Conservation (phyloP, 345 rosid species). For the Trapa incisa region DNA sequence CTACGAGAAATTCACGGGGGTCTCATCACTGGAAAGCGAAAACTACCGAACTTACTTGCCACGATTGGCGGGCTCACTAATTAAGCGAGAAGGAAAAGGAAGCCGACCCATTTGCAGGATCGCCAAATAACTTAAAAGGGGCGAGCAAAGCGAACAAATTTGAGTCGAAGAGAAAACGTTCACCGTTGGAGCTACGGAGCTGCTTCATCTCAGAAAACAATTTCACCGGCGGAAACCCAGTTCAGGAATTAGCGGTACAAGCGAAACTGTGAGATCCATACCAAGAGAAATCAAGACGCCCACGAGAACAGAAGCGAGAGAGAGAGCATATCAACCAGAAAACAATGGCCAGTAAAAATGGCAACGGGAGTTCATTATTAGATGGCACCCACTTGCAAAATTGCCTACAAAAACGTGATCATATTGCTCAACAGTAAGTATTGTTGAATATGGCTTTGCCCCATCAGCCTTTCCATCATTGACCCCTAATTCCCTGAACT, state of each 20-base stretch:
- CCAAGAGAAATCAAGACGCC: not conserved
- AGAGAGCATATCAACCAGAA: not conserved
- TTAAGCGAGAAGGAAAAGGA: not conserved
- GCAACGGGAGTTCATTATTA: not conserved
- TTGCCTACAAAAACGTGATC: too few species aligned
- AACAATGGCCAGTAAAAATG: not conserved
- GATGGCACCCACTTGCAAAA: too few species aligned
- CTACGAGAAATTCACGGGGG: not conserved
- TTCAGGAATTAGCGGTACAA: not conserved
- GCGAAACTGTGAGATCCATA: not conserved
- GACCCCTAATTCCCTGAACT: too few species aligned
- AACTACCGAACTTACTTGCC: not conserved
- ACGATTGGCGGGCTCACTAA: not conserved
- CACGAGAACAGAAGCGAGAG: not conserved
- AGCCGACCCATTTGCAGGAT: not conserved
- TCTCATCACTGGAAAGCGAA: not conserved
- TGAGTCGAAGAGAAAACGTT: not conserved
- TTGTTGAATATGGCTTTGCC: too few species aligned
- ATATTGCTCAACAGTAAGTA: too few species aligned
- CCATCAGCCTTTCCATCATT: too few species aligned
- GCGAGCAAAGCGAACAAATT: not conserved
- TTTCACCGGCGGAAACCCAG: not conserved
- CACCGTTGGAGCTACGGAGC: not conserved
- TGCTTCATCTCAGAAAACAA: not conserved
- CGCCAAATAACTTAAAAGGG: not conserved